These are phyloP conservation scores for Cercospora citrullina DNA, from an alignment of 2,329 filamentous ascomycete genomes.

Conservation along the genomic window DNA sequence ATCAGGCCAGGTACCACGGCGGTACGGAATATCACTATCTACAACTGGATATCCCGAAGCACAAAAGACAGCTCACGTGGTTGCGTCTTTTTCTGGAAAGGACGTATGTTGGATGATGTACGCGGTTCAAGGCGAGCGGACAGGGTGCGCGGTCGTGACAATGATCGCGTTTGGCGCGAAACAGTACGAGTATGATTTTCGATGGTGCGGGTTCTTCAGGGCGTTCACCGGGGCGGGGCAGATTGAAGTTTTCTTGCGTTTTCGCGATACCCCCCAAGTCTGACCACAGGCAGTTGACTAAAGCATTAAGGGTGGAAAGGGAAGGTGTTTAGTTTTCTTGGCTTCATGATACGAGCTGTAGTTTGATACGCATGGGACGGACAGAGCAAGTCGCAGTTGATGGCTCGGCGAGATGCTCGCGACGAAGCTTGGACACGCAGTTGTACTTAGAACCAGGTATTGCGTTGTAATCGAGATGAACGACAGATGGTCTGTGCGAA, in stretches of 20 bases:
- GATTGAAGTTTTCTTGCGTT: constrained; percentile 8
- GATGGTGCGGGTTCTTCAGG: background rate
- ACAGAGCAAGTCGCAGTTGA: background rate
- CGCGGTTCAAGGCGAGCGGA: background rate
- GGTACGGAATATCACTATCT: background rate
- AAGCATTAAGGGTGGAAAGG: constrained; percentile 10
- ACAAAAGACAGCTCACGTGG: background rate
- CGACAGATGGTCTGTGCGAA: background rate
- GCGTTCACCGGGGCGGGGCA: background rate
- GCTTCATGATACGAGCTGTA: constrained; percentile 4
- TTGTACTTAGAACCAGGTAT: constrained; percentile 5
- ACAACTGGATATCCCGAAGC: background rate
- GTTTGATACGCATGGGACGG: background rate
- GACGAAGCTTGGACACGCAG: background rate
- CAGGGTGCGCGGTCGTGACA: background rate
- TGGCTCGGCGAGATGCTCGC: background rate
- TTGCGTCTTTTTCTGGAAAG: background rate
- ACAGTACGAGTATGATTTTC: constrained; percentile 3
- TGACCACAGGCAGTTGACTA: constrained; percentile 12
- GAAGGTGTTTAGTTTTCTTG: constrained; percentile 6
- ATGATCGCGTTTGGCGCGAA: background rate
- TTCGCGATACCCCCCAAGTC: constrained; percentile 14
- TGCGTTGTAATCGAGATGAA: constrained; percentile 7
- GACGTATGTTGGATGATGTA: background rate
- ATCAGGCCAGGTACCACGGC: background rate